Evolutionary conservation across 176 grass and related monocot species (phyloP), one percentile per base, ranked within the genome.

Genomic region (Tillandsia leiboldiana): DNA sequence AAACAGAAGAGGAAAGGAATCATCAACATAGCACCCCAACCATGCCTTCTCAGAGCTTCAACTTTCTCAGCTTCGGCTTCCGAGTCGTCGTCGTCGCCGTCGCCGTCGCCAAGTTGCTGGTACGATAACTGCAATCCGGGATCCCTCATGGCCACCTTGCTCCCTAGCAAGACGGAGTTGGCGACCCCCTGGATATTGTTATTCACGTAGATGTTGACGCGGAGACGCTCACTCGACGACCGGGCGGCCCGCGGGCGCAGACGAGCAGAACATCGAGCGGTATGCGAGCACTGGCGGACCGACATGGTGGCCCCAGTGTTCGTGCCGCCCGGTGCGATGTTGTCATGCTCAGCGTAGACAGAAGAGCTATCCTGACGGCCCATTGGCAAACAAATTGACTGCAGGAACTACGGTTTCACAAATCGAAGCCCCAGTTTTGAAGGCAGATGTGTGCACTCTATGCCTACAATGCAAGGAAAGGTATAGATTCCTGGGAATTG

Each of bases 161-260:
- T 96, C 80, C 92, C 76, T 1, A 96, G 65, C 52, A 96, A 59
- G 54, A 92, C 75, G 24, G 92, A 96, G 78, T 92, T 96, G 54
- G 88, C 87, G 66, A 96, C 92, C 6, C 88, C 88, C 53, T 96
- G 88, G 69, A 92, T 77, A 67, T 96, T 96, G 64, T 80, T 85
- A 58, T 85, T 85, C 20, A 96, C 73, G 53, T 90, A 88, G 66
- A 92, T 81, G 70, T 79, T 89, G 66, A 89, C 72, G 71, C 77
- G 48, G 70, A 69, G 28, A 68, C 71, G 78, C 22, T 70, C 76
- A 15, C 63, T 72, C 12, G 47, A 71, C 12, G 47, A 71, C 47
- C 68, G 76, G 28, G 58, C 11, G 6, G 11, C 33, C 53, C 51
- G 49, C 13, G 51, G 48, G 28, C 8, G 12, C 20, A 13, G 65